Evolutionary conservation across 2,329 filamentous ascomycete genomes (phyloP), one percentile per base, ranked within the genome.

Genomic region (Ophiostoma sp.): DNA sequence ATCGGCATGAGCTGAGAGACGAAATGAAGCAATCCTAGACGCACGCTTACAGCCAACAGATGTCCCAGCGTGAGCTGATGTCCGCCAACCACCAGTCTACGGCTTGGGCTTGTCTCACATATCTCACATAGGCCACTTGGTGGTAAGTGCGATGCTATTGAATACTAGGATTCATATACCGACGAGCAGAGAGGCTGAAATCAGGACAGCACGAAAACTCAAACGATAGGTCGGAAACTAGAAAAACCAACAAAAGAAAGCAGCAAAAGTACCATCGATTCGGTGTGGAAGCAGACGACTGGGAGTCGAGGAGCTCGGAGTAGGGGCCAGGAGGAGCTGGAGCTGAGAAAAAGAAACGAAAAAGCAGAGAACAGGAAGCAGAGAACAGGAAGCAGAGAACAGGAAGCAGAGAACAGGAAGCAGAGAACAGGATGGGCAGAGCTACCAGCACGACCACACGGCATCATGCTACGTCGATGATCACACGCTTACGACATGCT

Each of bases 11-110:
- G 45, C 45, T 47, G 45, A 27, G 27, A 5, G 49, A 8, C 49
- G 49, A 55, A 55, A 55, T 55, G 49, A 52, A 27, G 49, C 49
- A 55, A 55, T 55, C 27, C 49, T n/a, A 55, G 27, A 55, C 27
- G 49, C 27, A 27, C 27, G 27, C 27, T 27, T 27, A 27, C 27
- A 27, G 2, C 27, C 27, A 27, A 27, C 27, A 27, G 27, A 27
- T 27, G 27, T 27, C 2, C 27, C 1, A 27, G 27, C 27, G 27
- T 27, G 27, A 27, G 27, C 27, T 27, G 27, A 27, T 27, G 27
- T 2, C 2, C 1, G 27, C 27, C 27, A 27, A 27, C 27, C 2
- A 27, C 27, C 27, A 27, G 27, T 27, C 27, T 27, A 27, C 27
- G 27, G 27, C 27, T 27, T 27, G 27, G 27, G 27, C 27, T 27